Evolutionary conservation across 257 asterid species (phyloP).

Genomic region (Rauvolfia tetraphylla): DNA sequence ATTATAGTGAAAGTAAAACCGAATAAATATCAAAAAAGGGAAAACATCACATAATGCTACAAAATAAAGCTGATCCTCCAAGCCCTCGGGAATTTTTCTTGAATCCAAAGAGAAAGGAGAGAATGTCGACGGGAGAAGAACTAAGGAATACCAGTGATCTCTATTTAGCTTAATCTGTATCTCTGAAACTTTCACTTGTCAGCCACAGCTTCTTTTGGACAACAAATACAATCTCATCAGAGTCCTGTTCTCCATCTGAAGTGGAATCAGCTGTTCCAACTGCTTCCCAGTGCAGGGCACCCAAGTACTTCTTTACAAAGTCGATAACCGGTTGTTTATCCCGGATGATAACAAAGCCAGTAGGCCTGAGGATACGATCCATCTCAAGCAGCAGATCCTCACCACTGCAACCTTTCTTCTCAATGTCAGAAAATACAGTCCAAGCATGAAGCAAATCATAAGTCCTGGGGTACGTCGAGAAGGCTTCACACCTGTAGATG

Average conservation of each 20-base stretch:
- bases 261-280: slow-evolving; percentile 49
- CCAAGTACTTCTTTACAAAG: slow-evolving; percentile 67
- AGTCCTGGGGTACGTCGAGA: slow-evolving; percentile 91
- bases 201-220: slow-evolving; percentile 86
- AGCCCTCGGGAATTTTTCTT: slow-evolving; percentile 33
- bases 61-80: slow-evolving; percentile 27
- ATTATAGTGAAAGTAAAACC: slow-evolving; percentile 8
- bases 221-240: slow-evolving; percentile 57
- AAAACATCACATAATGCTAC: slow-evolving; percentile 34
- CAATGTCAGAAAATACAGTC: slow-evolving; percentile 79
- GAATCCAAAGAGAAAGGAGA: slow-evolving; percentile 36
- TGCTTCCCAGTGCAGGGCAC: slow-evolving; percentile 90
- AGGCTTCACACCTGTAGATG: slow-evolving; percentile 82
- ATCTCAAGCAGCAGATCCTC: slow-evolving; percentile 90
- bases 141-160: neutral
- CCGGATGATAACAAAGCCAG: slow-evolving; percentile 68
- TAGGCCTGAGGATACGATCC: slow-evolving; percentile 91
- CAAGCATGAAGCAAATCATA: slow-evolving; percentile 91
- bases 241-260: slow-evolving; percentile 52
- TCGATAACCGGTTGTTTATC: slow-evolving; percentile 74
- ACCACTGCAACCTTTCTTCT: slow-evolving; percentile 89
- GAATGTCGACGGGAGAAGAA: slow-evolving; percentile 23
- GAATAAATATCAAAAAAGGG: slow-evolving; percentile 8
- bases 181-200: slow-evolving; percentile 81
- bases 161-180: slow-evolving; percentile 41